These are phyloP conservation scores for Fusarium sp. DNA, from an alignment of 2,329 filamentous ascomycete species.

Conservation along the genomic window DNA sequence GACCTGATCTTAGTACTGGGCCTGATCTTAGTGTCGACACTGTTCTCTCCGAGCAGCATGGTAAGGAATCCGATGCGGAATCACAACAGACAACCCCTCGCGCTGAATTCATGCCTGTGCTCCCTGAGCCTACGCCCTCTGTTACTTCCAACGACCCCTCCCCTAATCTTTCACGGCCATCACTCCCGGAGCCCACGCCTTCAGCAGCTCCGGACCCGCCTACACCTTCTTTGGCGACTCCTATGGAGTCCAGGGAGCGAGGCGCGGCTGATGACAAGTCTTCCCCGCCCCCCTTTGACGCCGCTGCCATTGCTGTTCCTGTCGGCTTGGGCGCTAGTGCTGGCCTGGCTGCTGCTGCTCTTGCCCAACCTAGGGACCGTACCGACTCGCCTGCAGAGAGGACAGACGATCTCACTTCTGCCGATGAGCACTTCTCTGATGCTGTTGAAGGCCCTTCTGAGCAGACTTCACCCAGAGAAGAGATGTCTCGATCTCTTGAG, in stretches of 20 bases:
- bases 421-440: conserved; percentile 53
- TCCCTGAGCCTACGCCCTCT: conserved; percentile 32
- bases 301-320: conserved; percentile 38
- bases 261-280: conserved; percentile 57
- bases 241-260: conserved; percentile 56
- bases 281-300: conserved; percentile 52
- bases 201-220: conserved; percentile 1
- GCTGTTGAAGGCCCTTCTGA: conserved; percentile 45
- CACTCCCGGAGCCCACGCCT: conserved; percentile 36
- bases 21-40: conserved; percentile 57
- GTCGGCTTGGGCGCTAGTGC: conserved; percentile 40
- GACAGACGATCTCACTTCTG: conserved; percentile 49
- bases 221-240: conserved; percentile 51
- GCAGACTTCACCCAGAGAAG: conserved; percentile 27
- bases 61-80: conserved; percentile 62
- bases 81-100: conserved; percentile 77
- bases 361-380: conserved; percentile 35
- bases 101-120: conserved; percentile 57
- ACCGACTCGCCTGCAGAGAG: conserved; percentile 35
- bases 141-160: conserved; percentile 4
- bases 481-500: conserved; percentile 1
- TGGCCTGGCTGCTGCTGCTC: conserved; percentile 43
- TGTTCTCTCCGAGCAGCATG: conserved; percentile 44
- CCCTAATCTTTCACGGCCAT: conserved; percentile 26
- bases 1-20: conserved; percentile 48